Conservation (phyloP, 2,329 filamentous ascomycete species). For the Colletotrichum sp. region DNA sequence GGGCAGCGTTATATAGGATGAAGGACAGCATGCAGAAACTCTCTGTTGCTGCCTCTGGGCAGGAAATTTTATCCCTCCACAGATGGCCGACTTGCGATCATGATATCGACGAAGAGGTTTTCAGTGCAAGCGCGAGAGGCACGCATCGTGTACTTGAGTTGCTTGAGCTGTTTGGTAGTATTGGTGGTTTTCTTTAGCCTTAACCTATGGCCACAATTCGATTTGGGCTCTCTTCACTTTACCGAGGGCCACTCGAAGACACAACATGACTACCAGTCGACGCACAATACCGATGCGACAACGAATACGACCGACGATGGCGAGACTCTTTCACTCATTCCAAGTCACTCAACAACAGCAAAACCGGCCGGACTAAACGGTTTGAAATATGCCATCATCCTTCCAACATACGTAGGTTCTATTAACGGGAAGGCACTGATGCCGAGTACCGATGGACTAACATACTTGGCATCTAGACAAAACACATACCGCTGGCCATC, state of each 20-base stretch:
- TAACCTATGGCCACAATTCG: neutral
- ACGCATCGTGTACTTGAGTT: neutral
- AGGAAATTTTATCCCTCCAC: neutral
- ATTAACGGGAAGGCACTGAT: too few species aligned
- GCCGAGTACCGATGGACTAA: neutral
- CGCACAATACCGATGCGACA: neutral
- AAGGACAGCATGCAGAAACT: neutral
- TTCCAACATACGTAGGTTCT: conserved; percentile 5
- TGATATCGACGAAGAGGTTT: neutral
- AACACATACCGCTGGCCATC: neutral
- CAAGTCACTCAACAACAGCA: neutral
- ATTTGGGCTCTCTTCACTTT: neutral
- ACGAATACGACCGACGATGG: neutral
- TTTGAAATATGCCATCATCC: neutral
- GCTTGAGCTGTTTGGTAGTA: neutral
- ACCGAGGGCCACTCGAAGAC: neutral
- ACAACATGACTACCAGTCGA: neutral
- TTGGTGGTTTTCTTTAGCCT: neutral
- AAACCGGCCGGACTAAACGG: neutral
- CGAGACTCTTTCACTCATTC: neutral
- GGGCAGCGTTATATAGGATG: neutral
- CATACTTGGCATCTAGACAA: neutral
- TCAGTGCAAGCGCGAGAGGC: neutral
- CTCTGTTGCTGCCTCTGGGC: fast-evolving
- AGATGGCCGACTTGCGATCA: neutral